These are phyloP conservation scores for Cladophialophora carrionii DNA, from an alignment of 2,329 filamentous ascomycete genomes.

Conservation along the genomic window DNA sequence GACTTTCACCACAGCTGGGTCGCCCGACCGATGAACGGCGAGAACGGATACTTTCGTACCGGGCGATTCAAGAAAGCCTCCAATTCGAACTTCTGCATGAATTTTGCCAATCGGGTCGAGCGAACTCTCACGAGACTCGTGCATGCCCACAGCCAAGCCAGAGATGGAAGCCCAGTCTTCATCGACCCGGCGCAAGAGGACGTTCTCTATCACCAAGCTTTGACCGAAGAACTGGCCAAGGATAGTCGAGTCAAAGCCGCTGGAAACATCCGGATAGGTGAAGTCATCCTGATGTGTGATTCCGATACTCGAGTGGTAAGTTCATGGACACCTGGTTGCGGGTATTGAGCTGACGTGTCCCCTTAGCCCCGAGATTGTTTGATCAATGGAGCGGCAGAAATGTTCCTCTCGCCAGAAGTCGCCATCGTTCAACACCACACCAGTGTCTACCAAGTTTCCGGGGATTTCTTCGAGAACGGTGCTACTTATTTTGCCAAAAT, in stretches of 20 bases:
- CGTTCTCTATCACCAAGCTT: conserved; percentile 39
- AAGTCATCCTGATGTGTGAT: conserved; percentile 73
- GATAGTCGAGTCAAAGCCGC: conserved; percentile 66
- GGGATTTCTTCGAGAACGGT: conserved; percentile 73
- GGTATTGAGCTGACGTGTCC: conserved; percentile 13
- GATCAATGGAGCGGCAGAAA: conserved; percentile 68
- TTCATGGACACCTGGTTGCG: conserved; percentile 14
- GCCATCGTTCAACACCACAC: conserved; percentile 72
- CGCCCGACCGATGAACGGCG: conserved; percentile 51
- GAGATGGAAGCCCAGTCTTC: conserved; percentile 27
- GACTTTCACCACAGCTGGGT: conserved; percentile 43
- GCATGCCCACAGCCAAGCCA: conserved; percentile 22
- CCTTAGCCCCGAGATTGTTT: conserved; percentile 64
- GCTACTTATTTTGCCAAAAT: conserved; percentile 79
- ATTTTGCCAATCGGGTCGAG: conserved; percentile 26
- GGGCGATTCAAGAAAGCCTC: conserved; percentile 28
- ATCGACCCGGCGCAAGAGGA: conserved; percentile 28
- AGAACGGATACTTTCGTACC: conserved; percentile 47
- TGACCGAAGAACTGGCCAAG: conserved; percentile 54
- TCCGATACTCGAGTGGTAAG: conserved; percentile 65
- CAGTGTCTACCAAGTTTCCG: conserved; percentile 73
- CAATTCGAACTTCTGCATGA: conserved; percentile 28
- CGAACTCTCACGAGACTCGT: conserved; percentile 24
- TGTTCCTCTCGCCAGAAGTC: conserved; percentile 70
- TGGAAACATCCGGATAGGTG: conserved; percentile 81